These are phyloP conservation scores for Plenodomus tracheiphilus DNA, from an alignment of 2,329 filamentous ascomycete species.

Conservation along the genomic window DNA sequence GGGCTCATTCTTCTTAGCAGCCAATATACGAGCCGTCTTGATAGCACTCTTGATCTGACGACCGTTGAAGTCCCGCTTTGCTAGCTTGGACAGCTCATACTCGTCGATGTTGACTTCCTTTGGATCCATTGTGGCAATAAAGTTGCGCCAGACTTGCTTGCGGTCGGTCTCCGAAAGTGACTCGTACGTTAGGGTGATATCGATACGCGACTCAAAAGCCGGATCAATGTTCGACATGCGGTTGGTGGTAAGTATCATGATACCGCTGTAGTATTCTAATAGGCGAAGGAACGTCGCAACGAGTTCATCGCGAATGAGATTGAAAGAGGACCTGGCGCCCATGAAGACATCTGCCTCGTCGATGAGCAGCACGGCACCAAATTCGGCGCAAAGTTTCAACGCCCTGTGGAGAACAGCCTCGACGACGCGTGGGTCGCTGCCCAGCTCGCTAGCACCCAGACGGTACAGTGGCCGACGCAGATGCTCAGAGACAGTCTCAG, in stretches of 20 bases:
- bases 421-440: conserved; percentile 13
- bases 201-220: conserved; percentile 40
- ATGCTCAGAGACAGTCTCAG: conserved; percentile 9
- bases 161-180: conserved; percentile 47
- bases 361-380: conserved; percentile 54
- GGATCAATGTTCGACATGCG: conserved; percentile 46
- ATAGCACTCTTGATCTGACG: conserved; percentile 11
- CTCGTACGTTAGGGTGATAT: conserved; percentile 6
- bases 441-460: conserved; percentile 13
- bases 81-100: conserved; percentile 1
- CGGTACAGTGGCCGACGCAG: conserved; percentile 8
- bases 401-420: conserved; percentile 14
- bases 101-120: conserved; percentile 2
- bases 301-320: conserved; percentile 25
- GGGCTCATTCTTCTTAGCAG: conserved; percentile 10
- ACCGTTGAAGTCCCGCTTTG: conserved; percentile 6
- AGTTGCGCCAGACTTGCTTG: conserved; percentile 15
- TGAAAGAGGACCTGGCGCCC: conserved; percentile 46
- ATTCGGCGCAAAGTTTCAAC: conserved; percentile 38
- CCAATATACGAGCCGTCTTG: conserved; percentile 12
- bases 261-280: conserved; percentile 50
- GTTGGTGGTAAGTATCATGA: conserved; percentile 52
- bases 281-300: conserved; percentile 38
- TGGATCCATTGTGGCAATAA: conserved; percentile 9
- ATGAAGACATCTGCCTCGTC: conserved; percentile 56